Conservation (phyloP, 2,329 filamentous ascomycete genomes). For the Sporothrix brunneoviolacea region DNA sequence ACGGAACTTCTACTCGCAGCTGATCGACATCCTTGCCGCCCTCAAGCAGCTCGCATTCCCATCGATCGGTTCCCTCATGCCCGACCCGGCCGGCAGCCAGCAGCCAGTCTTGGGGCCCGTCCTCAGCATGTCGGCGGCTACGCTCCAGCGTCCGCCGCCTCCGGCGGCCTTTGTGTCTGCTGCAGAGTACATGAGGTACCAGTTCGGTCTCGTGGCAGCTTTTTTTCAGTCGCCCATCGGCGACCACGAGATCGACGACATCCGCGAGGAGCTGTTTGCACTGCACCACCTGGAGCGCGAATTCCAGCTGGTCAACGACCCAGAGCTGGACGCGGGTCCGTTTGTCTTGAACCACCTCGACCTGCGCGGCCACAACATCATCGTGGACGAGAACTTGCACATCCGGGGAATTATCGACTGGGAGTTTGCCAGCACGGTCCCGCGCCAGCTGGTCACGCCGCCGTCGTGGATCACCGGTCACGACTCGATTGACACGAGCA, state of each 20-base stretch:
- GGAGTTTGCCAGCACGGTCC: slow-evolving; percentile 21
- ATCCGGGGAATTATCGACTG: slow-evolving; percentile 24
- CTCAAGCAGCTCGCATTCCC: slow-evolving; percentile 21
- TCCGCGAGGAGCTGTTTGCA: slow-evolving; percentile 18
- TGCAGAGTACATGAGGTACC: not conserved
- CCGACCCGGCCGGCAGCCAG: slow-evolving; percentile 8
- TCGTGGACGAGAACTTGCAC: slow-evolving; percentile 21
- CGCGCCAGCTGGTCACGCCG: slow-evolving; percentile 14
- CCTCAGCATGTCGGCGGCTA: slow-evolving; percentile 14
- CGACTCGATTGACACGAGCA: not conserved
- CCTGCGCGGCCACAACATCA: slow-evolving; percentile 21
- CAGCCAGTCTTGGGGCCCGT: slow-evolving; percentile 14
- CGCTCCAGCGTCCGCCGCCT: not conserved
- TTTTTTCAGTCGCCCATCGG: slow-evolving; percentile 8
- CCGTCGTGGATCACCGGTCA: slow-evolving; percentile 18
- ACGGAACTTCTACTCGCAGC: slow-evolving; percentile 17
- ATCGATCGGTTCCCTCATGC: slow-evolving; percentile 22
- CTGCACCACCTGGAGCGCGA: slow-evolving; percentile 16
- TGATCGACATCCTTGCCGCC: slow-evolving; percentile 22
- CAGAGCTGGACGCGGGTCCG: no score
- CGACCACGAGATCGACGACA: slow-evolving; percentile 7
- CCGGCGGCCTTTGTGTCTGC: not conserved
- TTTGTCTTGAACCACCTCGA: slow-evolving; percentile 23
- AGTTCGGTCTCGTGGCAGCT: slow-evolving; percentile 9
- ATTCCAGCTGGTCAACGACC: no score